phyloP scores from a whole-genome alignment of 176 grass and related monocot genomes.

The Bothriochloa decipiens region DNA sequence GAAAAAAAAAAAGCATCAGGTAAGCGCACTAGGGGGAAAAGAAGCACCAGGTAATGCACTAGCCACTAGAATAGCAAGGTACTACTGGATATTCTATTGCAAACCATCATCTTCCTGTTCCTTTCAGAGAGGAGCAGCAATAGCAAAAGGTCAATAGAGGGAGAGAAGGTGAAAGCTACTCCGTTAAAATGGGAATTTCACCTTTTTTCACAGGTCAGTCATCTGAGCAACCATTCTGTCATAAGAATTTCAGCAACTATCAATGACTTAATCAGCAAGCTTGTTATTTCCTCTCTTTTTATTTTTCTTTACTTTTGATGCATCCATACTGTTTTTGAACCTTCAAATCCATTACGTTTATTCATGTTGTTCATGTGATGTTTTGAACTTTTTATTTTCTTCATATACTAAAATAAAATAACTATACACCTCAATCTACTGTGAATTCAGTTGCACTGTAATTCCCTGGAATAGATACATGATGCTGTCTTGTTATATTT shows the following conservation, averaged over 20 bases:
- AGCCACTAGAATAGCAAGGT: background rate
- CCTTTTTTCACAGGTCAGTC: constrained; percentile 29
- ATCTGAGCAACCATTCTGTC: background rate
- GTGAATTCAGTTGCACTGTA: background rate
- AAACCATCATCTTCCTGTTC: background rate
- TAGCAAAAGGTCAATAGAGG: constrained; percentile 6
- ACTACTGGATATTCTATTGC: constrained; percentile 1
- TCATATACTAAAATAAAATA: constrained; percentile 4
- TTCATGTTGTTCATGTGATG: background rate
- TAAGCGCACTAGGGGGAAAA: background rate
- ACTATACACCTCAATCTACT: background rate
- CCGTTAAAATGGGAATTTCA: constrained; percentile 26
- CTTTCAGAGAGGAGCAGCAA: constrained; percentile 6
- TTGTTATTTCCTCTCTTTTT: background rate
- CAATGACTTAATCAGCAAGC: background rate
- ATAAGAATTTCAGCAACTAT: background rate
- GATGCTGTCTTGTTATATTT: background rate
- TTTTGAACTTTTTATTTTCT: background rate
- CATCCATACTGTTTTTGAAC: background rate
- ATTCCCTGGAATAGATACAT: background rate
- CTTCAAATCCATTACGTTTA: background rate
- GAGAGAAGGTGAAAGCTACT: constrained; percentile 31
- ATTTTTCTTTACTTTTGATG: background rate
- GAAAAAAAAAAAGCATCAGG: background rate
- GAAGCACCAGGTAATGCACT: background rate